Evolutionary conservation across 176 grass and related monocot genomes (phyloP), one percentile per base, ranked within the genome.

Genomic region (Oryza officinalis): DNA sequence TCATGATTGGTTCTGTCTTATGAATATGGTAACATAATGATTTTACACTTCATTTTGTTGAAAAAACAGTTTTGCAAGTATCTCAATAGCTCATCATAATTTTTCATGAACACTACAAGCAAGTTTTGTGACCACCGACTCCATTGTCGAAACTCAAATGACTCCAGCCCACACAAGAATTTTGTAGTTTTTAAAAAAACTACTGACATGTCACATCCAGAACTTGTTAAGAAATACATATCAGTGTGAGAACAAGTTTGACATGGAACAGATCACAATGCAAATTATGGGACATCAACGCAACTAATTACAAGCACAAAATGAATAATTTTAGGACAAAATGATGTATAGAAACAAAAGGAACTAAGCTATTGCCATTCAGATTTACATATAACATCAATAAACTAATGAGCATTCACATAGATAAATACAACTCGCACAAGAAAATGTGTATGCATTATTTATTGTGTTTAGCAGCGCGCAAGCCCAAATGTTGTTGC

Each of bases 31-130:
- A 76, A 31, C 38, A 67, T 7, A 74, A 66, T 86, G 28, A 25
- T 74, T 86, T 54, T 74, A 83, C 27, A 84, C 17, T 28, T 84
- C 27, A 45, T 37, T 54, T 49, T 84, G 20, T 43, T 83, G 67
- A 15, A 14, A 47, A 59, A 78, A 9, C 25, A 86, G 66, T 43
- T 86, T 77, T 85, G 77, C 41, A 44, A 20, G 35, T 54, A 59
- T 20, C 31, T 77, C 0, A 20, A 27, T 43, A 59, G 32, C 26
- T 77, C 0, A n/a, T 77, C 33, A 46, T 8, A 22, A 65, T 20
- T 40, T 82, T 8, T 25, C 27, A 46, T 59, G 14, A 67, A 67
- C 50, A 17, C 27, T 2, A 6, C 33, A 81, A 37, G 63, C 27
- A 63, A 61, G 27, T 13, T 14, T 72, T 17, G 47, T 18, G 43